Conservation (phyloP, 495 filamentous ascomycete species). For the Hypoxylon fragiforme region DNA sequence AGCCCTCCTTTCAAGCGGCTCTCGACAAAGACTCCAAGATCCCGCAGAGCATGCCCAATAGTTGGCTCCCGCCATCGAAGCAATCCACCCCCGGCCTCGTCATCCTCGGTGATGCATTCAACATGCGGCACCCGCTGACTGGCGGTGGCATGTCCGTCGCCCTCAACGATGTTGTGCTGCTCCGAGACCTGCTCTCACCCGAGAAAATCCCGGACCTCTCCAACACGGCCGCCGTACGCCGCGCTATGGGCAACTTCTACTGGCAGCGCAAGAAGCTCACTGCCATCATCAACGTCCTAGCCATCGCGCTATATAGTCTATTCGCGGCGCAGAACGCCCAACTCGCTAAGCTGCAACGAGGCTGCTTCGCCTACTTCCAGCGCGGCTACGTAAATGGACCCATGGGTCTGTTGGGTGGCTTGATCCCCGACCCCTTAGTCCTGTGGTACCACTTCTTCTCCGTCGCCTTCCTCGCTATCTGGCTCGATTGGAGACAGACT, state of each 20-base stretch:
- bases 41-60: conserved; percentile 86
- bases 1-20: conserved; percentile 73
- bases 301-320: conserved; percentile 84
- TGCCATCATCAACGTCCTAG: conserved; percentile 92
- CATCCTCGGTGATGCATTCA: conserved; percentile 87
- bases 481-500: conserved; percentile 64
- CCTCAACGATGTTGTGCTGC: conserved; percentile 79
- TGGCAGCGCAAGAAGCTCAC: conserved; percentile 82
- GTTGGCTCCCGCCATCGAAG: conserved; percentile 75
- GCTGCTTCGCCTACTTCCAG: conserved; percentile 94
- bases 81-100: conserved; percentile 74
- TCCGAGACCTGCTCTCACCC: conserved; percentile 72
- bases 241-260: conserved; percentile 78
- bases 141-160: conserved; percentile 97
- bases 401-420: conserved; percentile 78
- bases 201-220: conserved; percentile 67
- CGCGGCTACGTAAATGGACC: conserved; percentile 76
- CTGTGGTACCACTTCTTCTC: conserved; percentile 93
- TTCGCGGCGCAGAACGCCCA: conserved; percentile 85
- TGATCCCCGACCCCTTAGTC: conserved; percentile 75
- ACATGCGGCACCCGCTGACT: conserved; percentile 95
- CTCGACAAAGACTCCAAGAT: conserved; percentile 71
- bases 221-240: conserved; percentile 63
- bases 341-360: conserved; percentile 78
- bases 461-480: conserved; percentile 87